Evolutionary conservation across 2,329 filamentous ascomycete species (phyloP).

Genomic region (Huntiella moniliformis): DNA sequence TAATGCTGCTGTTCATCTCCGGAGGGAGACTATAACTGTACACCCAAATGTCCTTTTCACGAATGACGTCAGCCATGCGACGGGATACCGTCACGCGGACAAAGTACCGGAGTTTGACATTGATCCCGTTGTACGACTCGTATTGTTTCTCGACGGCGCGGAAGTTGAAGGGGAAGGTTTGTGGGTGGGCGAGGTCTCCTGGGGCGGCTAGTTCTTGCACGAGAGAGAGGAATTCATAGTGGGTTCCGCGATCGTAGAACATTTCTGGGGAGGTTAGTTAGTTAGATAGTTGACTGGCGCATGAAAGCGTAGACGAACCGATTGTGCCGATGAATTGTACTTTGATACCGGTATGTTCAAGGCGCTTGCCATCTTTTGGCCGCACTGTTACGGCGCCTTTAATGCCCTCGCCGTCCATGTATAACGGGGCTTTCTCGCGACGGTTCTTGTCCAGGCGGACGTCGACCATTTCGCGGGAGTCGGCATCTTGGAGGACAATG

Average conservation of each 20-base stretch:
- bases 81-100: slow-evolving; percentile 89
- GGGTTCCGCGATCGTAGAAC: slow-evolving; percentile 98
- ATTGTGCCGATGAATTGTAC: slow-evolving; percentile 99
- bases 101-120: slow-evolving; percentile 97
- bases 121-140: slow-evolving; percentile 99
- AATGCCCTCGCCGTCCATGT: slow-evolving; percentile 95
- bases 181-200: slow-evolving; percentile 93
- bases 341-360: slow-evolving; percentile 98
- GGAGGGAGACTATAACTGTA: slow-evolving; percentile 96
- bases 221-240: slow-evolving; percentile 95
- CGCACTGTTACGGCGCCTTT: slow-evolving; percentile 89
- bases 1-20: slow-evolving; percentile 95
- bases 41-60: slow-evolving; percentile 99
- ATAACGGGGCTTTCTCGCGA: slow-evolving; percentile 88
- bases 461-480: slow-evolving; percentile 88
- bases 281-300: slow-evolving; percentile 1
- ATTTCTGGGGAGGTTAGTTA: slow-evolving; percentile 45
- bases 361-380: slow-evolving; percentile 91
- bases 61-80: slow-evolving; percentile 92
- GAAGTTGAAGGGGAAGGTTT: slow-evolving; percentile 99
- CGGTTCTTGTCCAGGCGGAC: slow-evolving; percentile 97
- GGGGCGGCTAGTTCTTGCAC: slow-evolving; percentile 93
- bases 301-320: slow-evolving; percentile 36
- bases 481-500: slow-evolving; percentile 86
- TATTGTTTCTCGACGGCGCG: slow-evolving; percentile 99